Evolutionary conservation across 768 basidiomycete genomes (phyloP).

Genomic region (Melanogaster broomeanus): DNA sequence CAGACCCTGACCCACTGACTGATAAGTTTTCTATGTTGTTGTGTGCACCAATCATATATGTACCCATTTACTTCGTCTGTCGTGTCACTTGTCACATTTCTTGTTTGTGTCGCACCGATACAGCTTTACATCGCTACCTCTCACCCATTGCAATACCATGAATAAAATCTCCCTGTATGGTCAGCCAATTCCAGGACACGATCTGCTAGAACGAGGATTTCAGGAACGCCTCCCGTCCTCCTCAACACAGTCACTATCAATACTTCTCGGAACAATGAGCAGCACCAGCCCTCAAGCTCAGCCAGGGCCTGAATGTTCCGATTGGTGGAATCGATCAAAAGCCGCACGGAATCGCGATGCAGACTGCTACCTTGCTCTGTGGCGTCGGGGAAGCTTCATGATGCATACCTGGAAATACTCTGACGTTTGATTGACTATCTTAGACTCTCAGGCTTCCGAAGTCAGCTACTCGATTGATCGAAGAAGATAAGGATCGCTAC

Average conservation of each 20-base stretch:
- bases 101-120: constrained; percentile 22
- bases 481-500: no score
- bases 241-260: neutral
- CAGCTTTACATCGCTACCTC: constrained; percentile 9
- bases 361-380: no score
- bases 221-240: neutral
- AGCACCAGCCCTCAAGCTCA: no score
- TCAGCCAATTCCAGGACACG: constrained; percentile 11
- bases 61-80: constrained; percentile 14
- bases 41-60: constrained; percentile 22
- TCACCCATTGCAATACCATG: constrained; percentile 12
- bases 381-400: no score
- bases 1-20: neutral
- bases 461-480: no score
- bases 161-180: constrained; percentile 18
- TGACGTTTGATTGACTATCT: no score
- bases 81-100: constrained; percentile 8
- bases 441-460: no score
- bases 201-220: neutral
- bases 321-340: no score
- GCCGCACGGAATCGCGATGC: no score
- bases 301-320: no score
- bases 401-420: no score
- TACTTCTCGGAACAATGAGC: neutral
- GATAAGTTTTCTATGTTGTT: constrained; percentile 8